Base-by-base conservation (phyloP, 306 rosid species). In the Cicer cuneatum region DNA sequence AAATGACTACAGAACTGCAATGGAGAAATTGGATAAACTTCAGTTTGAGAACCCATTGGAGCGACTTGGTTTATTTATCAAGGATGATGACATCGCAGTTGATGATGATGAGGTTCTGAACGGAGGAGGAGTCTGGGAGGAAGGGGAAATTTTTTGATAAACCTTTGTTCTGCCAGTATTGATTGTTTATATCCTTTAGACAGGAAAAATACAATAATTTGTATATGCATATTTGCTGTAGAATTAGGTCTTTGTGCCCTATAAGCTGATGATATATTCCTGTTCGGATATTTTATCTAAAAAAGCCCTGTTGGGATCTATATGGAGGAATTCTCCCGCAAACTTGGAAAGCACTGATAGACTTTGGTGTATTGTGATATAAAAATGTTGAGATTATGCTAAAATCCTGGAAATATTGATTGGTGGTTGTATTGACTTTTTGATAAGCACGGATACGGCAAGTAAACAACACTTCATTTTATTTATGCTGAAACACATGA, bases 31-130 rank as follows among this genome's bases (percentile, higher is more conserved):
- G 65, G 80, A 78, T 64, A 66, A 58, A 75, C 78, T 87, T 66
- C 78, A 71, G 60, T 45, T 80, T 12, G 84, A 77, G 59, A 76
- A 74, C 41, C 93, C 91, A 2, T 76, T 94, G 82, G 92, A 90
- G 90, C 86, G 80, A 76, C 85, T 94, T 5, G 99, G 99, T 51
- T 75, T 94, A 66, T 92, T 87, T 57, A 77, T 90, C 29, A 94
- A 92, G 80, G 87, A 85, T n/a, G 98, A 90, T 13, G 80, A 63
- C 42, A 35, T 66, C 2, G 88, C 71, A 11, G 87, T 84, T 1
- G 90, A 86, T 10, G 91, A 85, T 16, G 97, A 91, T 45, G 92
- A 82, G 78, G 48, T 76, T 56, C 65, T 59, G 58, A 85, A 61
- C 35, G 80, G 15, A 19, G 82, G 49, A 19, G 56, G 33, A 7